phyloP scores from a whole-genome alignment of 176 grass and related monocot species.

The Areca catechu region DNA sequence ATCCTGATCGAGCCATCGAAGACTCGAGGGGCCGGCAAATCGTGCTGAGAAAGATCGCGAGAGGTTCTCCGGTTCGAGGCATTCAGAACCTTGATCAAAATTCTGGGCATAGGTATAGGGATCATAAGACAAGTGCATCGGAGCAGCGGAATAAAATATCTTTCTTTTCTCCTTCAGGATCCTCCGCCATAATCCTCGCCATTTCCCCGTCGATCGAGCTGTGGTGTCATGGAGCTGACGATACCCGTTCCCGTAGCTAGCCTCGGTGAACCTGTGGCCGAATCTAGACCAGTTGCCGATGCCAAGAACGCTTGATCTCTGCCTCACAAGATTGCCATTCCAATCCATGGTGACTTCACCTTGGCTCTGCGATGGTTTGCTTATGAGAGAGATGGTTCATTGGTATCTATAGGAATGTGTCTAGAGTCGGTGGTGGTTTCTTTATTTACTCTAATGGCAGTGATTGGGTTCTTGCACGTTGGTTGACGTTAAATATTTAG shows the following conservation, averaged over 20 bases:
- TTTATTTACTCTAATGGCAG: no score
- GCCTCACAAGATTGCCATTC: conserved; percentile 46
- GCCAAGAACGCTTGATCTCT: conserved; percentile 38
- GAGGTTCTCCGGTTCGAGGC: conserved; percentile 79
- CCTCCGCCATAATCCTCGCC: conserved; percentile 53
- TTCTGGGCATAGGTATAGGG: conserved; percentile 77
- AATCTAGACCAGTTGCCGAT: conserved; percentile 16
- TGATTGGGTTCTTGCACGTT: no score
- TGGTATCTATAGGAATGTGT: no score
- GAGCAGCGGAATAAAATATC: conserved; percentile 25
- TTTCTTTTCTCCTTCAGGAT: conserved; percentile 55
- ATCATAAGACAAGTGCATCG: conserved; percentile 35
- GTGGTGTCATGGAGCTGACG: background rate
- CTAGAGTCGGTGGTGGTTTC: no score
- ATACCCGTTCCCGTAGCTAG: no score
- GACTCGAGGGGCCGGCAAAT: conserved; percentile 58
- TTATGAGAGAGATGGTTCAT: no score
- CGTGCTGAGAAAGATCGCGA: conserved; percentile 76
- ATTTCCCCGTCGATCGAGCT: conserved; percentile 3
- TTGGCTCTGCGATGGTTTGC: no score
- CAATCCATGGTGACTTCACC: conserved; percentile 15
- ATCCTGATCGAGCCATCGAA: background rate
- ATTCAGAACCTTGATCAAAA: conserved; percentile 64
- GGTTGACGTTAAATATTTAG: no score
- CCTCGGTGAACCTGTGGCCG: conserved; percentile 14